Base-by-base conservation (phyloP, 2,329 filamentous ascomycete species). In the Ophiobolus disseminans region DNA sequence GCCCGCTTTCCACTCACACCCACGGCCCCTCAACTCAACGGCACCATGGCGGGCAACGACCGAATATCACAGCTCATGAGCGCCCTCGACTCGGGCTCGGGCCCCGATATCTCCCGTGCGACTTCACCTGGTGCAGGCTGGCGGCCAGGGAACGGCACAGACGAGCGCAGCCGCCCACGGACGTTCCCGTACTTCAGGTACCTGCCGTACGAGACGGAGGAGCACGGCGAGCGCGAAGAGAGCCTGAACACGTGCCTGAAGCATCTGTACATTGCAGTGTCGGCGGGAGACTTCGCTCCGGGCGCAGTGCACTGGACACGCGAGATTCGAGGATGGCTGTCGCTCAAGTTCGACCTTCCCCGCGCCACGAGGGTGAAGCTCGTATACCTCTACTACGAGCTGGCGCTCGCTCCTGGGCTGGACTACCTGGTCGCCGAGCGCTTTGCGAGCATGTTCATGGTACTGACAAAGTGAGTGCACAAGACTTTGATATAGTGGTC, bases 271-370 rank as follows among this genome's bases (percentile, higher is more conserved):
- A 90, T 97, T 62, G 85, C 93, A 48, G 82, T 99, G 56, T 88
- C 91, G 69, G 88, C 94, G 3, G 91, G 96, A 58, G 94, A 99
- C 74, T 97, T 97, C 74, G 87, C 89, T 19, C 90, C 93, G 0
- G 94, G 94, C 25, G 94, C 93, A 21, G 81, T 96, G 53, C 93
- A 99, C 75, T 99, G 94, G 94, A 97, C 94, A 13, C 86, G 93
- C 60, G 94, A 99, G 82, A 86, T 99, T 38, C 86, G 92, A 69
- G 90, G 89, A 74, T 99, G 95, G 94, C 81, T 99, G 59, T 89
- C 88, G 44, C 85, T 99, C 74, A 99, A 99, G 80, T 99, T 99
- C 70, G 93, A 99, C 76, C 91, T 96, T 70, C 90, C 91, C 38
- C 86, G 90, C 63, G 87, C 88, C 69, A 86, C 92, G 60, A 84